Percentiles rank a stretch among this genome's conserved stretches.
Conservation (phyloP, 2,329 filamentous ascomycete genomes). For the Clonostachys chloroleuca region DNA sequence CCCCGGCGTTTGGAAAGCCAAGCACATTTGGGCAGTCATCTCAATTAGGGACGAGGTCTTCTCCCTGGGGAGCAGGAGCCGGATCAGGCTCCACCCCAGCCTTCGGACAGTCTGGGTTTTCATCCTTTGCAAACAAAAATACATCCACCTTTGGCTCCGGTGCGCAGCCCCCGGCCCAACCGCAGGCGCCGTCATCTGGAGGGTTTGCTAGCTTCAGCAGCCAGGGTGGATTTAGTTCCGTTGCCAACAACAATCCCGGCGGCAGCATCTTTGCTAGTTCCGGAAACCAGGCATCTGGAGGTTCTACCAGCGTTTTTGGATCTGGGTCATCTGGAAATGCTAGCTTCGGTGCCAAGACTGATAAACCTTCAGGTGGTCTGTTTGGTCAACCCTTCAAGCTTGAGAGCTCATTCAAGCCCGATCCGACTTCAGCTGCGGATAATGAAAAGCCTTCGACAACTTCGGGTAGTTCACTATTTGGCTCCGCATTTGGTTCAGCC, state of each 20-base stretch:
- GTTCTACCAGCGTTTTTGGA: slow-evolving; percentile 23
- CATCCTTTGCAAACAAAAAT: slow-evolving; percentile 29
- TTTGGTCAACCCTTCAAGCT: slow-evolving; percentile 61
- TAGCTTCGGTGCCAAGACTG: slow-evolving; percentile 11
- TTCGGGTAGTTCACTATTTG: slow-evolving; percentile 49
- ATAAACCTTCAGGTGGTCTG: slow-evolving; percentile 19
- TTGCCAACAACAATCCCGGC: slow-evolving; percentile 18
- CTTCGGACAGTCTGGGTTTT: slow-evolving; percentile 52
- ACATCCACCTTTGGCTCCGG: not conserved
- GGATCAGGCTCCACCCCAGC: slow-evolving; percentile 26
- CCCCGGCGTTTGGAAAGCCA: slow-evolving; percentile 44
- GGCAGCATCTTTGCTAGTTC: slow-evolving; percentile 25
- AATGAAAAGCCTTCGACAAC: slow-evolving; percentile 39
- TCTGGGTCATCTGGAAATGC: slow-evolving; percentile 11
- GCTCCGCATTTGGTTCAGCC: slow-evolving; percentile 54
- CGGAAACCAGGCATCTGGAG: slow-evolving; percentile 11
- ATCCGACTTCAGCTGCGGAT: slow-evolving; percentile 57
- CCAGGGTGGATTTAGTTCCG: slow-evolving; percentile 49
- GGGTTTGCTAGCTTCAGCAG: slow-evolving; percentile 52
- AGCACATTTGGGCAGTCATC: slow-evolving; percentile 48
- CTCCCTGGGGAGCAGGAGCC: slow-evolving; percentile 44
- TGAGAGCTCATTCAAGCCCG: slow-evolving; percentile 62
- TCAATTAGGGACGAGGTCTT: slow-evolving; percentile 39
- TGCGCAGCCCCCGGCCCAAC: not conserved
- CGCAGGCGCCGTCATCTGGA: slow-evolving; percentile 23